Base-by-base conservation (phyloP, 176 grass and related monocot species). In the Zea luxurians region DNA sequence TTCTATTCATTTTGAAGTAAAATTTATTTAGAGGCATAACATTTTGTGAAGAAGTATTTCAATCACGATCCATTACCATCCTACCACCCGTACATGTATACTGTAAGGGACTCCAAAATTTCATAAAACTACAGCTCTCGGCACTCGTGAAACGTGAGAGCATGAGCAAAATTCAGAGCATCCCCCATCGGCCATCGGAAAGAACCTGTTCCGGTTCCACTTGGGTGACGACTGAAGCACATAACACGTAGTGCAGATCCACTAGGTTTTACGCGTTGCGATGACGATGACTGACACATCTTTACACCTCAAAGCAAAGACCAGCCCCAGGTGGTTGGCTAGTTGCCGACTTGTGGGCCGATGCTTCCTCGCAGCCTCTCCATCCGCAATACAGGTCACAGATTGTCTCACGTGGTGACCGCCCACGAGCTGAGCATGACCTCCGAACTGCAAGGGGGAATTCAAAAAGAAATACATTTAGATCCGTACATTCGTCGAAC, bases 251-350 rank as follows among this genome's bases (percentile, higher is more conserved):
- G 27, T 27, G 27, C 27, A 16, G 13, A 47, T 20, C 16, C 41
- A 74, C 49, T 74, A 41, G 49, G 61, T 66, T 38, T 38, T 37
- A 27, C 66, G 66, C n/a, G 43, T 6, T 10, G 42, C 10, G 13
- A 53, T 49, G 52, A 15, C 64, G 27, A 27, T 27, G 27, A 27
- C 27, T 27, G 43, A 12, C 7, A 2, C 35, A 1, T 16, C 17
- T 58, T 57, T 71, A 64, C 46, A 38, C 21, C 85, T 86, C 76
- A 57, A 81, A 71, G 65, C 79, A 54, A 87, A 40, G 15, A 87
- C 47, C 48, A n/a, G 49, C 44, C 48, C 37, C 36, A 36, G 42
- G 70, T 81, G 13, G 49, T 37, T 64, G 27, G 8, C 17, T 65
- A 10, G 66, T 68, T 12, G 43, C 67, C 43, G 10, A 27, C 66